Percentiles rank a stretch among this genome's conserved stretches.
phyloP scores from a whole-genome alignment of 139 green algal species.

The Parachlorella kessleri region DNA sequence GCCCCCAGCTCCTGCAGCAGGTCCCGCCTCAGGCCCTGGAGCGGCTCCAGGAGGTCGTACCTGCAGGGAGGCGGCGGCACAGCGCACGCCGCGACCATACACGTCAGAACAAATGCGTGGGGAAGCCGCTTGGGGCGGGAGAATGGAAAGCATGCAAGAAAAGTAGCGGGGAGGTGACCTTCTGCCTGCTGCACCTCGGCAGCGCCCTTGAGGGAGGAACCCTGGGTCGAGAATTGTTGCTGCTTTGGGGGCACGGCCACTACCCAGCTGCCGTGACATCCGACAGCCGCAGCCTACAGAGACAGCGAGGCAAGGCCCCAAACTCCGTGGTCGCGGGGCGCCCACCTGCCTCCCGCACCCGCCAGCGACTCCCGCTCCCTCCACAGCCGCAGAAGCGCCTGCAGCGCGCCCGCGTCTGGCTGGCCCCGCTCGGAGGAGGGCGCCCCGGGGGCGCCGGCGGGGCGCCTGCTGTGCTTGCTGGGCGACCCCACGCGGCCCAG shows the following conservation, averaged over 20 bases:
- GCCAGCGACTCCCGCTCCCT: conserved; percentile 4
- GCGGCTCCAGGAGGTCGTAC: not conserved
- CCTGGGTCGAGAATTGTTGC: too few relatives aligned
- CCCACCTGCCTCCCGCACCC: not conserved
- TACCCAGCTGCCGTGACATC: too few relatives aligned
- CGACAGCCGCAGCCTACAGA: too few relatives aligned
- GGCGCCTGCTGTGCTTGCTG: not conserved
- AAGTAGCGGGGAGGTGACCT: too few relatives aligned
- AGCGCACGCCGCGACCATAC: too few relatives aligned
- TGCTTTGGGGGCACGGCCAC: too few relatives aligned
- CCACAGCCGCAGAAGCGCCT: conserved; percentile 7
- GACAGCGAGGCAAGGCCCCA: too few relatives aligned
- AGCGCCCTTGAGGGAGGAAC: too few relatives aligned
- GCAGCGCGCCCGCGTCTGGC: not conserved
- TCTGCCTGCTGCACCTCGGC: too few relatives aligned
- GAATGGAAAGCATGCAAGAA: too few relatives aligned
- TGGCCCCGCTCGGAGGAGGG: not conserved
- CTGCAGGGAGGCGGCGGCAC: not conserved
- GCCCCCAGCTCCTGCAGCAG: conserved; percentile 37
- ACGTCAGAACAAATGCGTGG: not conserved
- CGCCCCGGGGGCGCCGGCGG: not conserved
- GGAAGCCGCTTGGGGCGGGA: not conserved
- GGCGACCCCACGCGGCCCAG: conserved; percentile 17
- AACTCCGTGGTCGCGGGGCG: too few relatives aligned
- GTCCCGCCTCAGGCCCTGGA: conserved; percentile 35